Evolutionary conservation across 345 rosid species (phyloP).

Genomic region (Leavenworthia alabamica): DNA sequence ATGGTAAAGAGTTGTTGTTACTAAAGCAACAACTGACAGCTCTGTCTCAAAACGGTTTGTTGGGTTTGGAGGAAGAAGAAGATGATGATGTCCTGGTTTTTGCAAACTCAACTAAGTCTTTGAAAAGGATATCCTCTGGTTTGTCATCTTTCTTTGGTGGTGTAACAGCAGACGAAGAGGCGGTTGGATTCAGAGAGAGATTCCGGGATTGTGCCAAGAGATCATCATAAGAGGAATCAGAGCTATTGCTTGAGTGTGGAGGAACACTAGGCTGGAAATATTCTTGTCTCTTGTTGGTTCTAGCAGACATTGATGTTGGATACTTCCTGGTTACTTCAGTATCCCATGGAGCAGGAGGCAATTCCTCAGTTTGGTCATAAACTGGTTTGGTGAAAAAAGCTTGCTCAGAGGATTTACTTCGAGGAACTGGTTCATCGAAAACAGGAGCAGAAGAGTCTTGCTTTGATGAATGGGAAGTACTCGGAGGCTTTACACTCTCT

Average conservation of each 20-base stretch:
- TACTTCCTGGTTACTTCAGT: slow-evolving; percentile 32
- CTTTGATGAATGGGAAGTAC: slow-evolving; percentile 34
- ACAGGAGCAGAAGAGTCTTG: slow-evolving; percentile 17
- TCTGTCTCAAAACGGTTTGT: slow-evolving; percentile 33
- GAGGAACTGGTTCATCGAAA: slow-evolving; percentile 27
- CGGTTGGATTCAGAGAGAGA: slow-evolving; percentile 52
- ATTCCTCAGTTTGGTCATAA: slow-evolving; percentile 52
- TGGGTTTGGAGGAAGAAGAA: slow-evolving; percentile 63
- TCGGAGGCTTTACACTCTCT: slow-evolving; percentile 29
- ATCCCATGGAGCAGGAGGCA: slow-evolving; percentile 83
- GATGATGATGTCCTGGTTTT: slow-evolving; percentile 68
- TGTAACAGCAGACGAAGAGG: slow-evolving; percentile 22
- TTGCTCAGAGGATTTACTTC: slow-evolving; percentile 24
- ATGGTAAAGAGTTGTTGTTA: slow-evolving; percentile 13
- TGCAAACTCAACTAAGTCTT: slow-evolving; percentile 84
- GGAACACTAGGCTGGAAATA: slow-evolving; percentile 39
- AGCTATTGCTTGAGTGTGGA: slow-evolving; percentile 42
- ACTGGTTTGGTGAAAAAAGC: slow-evolving; percentile 34
- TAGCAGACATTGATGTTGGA: slow-evolving; percentile 72
- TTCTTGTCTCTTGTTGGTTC: slow-evolving; percentile 65
- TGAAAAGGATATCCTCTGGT: slow-evolving; percentile 82
- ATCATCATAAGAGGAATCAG: slow-evolving; percentile 50
- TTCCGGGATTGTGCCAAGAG: slow-evolving; percentile 57
- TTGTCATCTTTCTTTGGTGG: slow-evolving; percentile 49
- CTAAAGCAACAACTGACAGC: slow-evolving; percentile 7